Evolutionary conservation across 1,284 basidiomycete species (phyloP).

Genomic region (Ceratobasidium theobromae): DNA sequence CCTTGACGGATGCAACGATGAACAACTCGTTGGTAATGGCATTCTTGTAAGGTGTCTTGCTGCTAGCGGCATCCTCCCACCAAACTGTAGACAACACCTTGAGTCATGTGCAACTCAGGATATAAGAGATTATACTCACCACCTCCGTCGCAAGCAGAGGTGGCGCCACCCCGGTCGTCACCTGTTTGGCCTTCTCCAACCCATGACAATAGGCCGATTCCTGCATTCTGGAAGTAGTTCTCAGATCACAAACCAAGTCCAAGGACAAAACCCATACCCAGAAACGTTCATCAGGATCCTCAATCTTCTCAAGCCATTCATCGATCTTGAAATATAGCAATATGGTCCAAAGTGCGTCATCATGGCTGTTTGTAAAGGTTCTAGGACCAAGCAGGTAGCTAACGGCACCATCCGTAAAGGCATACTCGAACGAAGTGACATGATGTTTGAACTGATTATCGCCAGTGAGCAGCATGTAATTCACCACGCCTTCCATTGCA

Average conservation of each 20-base stretch:
- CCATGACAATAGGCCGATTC: neutral
- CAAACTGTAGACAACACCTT: constrained; percentile 46
- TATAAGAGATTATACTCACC: constrained; percentile 40
- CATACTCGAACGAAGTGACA: neutral
- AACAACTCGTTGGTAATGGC: constrained; percentile 60
- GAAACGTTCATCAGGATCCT: neutral
- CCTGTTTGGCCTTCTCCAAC: constrained; percentile 6
- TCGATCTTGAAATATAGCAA: constrained; percentile 11
- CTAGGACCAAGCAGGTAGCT: neutral
- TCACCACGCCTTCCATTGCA: constrained; percentile 10
- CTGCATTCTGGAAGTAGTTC: neutral
- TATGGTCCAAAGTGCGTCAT: constrained; percentile 10
- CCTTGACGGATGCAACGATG: constrained; percentile 52
- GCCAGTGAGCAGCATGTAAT: constrained; percentile 9
- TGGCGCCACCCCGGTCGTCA: constrained; percentile 43
- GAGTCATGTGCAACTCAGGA: neutral
- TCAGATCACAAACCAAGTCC: too few relatives aligned
- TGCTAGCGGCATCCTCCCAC: constrained; percentile 48
- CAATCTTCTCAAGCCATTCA: constrained; percentile 12
- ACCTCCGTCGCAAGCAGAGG: constrained; percentile 47
- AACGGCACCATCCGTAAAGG: constrained; percentile 11
- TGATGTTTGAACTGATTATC: constrained; percentile 9
- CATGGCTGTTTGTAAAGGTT: neutral
- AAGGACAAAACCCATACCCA: neutral
- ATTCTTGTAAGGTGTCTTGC: constrained; percentile 57